Evolutionary conservation across 2,329 filamentous ascomycete species (phyloP), one percentile per base, ranked within the genome.

Genomic region (Trichoderma sp.): DNA sequence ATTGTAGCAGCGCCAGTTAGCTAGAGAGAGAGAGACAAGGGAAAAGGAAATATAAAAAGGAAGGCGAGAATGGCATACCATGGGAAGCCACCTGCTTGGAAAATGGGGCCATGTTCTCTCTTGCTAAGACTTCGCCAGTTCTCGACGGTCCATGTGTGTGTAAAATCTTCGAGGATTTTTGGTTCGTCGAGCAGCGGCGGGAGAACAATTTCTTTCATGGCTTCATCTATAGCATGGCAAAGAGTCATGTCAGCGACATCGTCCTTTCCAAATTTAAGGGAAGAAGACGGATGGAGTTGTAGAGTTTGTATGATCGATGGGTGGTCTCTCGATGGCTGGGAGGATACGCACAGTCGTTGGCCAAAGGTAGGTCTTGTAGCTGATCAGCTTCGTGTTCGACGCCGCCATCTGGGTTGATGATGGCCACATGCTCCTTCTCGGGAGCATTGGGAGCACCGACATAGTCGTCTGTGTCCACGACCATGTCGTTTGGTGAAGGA

Each of bases 51-150:
- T 13, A 6, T 49, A 13, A 16, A 40, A 53, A 56, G 4, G 6
- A 56, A 40, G 10, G 24, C 31, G 16, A n/a, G 14, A 29, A 27
- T 47, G 29, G 82, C 87, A 77, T 80, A 94, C 92, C 96, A 99
- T 79, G 95, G 96, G 77, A 89, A 91, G 61, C 92, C 94, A 61
- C 90, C 94, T 72, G 93, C 95, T 71, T 96, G 80, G 79, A 99
- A 99, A 69, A 91, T 79, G 3, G 96, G 96, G 2, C 96, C 93
- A 83, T 96, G 94, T 76, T 96, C 91, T 78, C 92, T 93, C 81
- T 92, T 91, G 19, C 86, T 84, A 74, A 96, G 81, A 47, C 83
- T 86, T 72, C 91, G 87, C 94, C 95, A 99, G 71, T 91, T 87
- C 74, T 92, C 86, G 71, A 99, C 93, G 35, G 92, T 89, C 96